Evolutionary conservation across 2,329 filamentous ascomycete species (phyloP), one percentile per base, ranked within the genome.

Genomic region (Blumeria graminis): DNA sequence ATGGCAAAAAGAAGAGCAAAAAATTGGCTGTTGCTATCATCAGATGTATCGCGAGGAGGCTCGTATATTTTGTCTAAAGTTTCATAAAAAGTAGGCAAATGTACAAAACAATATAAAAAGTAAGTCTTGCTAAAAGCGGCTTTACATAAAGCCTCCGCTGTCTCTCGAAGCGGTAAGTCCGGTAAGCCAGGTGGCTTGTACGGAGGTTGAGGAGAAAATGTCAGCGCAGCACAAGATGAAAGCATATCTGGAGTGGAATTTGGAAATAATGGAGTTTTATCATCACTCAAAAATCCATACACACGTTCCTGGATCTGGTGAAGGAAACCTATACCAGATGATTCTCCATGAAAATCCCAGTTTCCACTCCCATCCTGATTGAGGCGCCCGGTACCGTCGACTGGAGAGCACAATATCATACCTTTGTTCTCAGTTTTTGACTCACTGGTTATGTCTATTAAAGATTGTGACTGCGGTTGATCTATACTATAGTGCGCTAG

Each of bases 291-390:
- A 61, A 92, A 73, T 59, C 82, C 80, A 48, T 86, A 83, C 61
- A 95, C 86, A 65, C 94, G 84, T 64, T 93, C 85, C 63, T 87
- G 83, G 76, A 98, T 82, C 56, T 86, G 81, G 60, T 80, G 78
- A 62, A 95, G 76, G 67, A 95, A 98, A 60, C 90, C 86, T 46
- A 89, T 77, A 2, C 90, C 89, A 0, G 92, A 96, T 0, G 90
- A 95, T 60, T 86, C 84, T 52, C 92, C 92, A 65, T 94, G 87
- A 64, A 94, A 98, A 68, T 96, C 89, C 81, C 88, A 94, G 63
- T 92, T 81, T 45, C 90, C 90, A 63, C 82, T 80, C 62, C 96
- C 90, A 63, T 94, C 88, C 36, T 96, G 75, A 64, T 96, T 90
- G 16, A 98, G 75, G 66, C 89, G 85, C 38, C 90, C 92, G 2